A percentile compares a stretch with the other conserved stretches of the same genome.
These are phyloP conservation scores for Prunus dulcis DNA, from an alignment of 306 rosid genomes.

Conservation along the genomic window DNA sequence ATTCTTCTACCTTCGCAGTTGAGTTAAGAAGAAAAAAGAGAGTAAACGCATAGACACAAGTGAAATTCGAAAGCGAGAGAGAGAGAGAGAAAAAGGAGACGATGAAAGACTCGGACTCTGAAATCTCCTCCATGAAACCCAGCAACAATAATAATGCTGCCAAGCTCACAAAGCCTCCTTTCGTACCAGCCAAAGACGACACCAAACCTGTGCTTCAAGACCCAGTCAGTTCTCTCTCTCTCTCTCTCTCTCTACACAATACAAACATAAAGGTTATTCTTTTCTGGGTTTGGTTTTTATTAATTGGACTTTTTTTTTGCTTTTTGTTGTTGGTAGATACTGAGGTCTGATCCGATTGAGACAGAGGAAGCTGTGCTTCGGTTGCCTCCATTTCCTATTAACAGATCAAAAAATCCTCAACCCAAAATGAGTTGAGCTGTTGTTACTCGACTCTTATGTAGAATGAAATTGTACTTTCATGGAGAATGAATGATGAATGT, in stretches of 20 bases:
- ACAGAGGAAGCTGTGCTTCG: slow-evolving; percentile 83
- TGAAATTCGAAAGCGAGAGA: background rate
- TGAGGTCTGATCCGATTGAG: slow-evolving; percentile 83
- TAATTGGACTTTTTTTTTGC: background rate
- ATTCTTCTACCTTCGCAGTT: background rate
- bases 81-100: background rate
- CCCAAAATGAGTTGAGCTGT: no score
- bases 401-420: no score
- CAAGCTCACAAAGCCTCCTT: slow-evolving; percentile 49
- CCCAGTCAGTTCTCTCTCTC: slow-evolving; percentile 44
- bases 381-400: slow-evolving; percentile 30
- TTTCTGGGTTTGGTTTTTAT: background rate
- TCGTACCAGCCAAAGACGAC: slow-evolving; percentile 78
- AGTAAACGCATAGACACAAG: background rate
- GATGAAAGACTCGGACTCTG: slow-evolving; percentile 47
- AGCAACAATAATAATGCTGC: slow-evolving; percentile 5
- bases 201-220: slow-evolving; percentile 87
- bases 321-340: slow-evolving; percentile 43
- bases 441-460: no score
- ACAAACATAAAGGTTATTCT: background rate
- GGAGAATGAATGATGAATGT: no score
- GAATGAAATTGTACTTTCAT: no score
- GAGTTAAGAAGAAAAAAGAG: background rate
- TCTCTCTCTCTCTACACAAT: background rate
- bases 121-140: slow-evolving; percentile 40